phyloP scores from a whole-genome alignment of 139 green algal species.

The Chlorella sp. region DNA sequence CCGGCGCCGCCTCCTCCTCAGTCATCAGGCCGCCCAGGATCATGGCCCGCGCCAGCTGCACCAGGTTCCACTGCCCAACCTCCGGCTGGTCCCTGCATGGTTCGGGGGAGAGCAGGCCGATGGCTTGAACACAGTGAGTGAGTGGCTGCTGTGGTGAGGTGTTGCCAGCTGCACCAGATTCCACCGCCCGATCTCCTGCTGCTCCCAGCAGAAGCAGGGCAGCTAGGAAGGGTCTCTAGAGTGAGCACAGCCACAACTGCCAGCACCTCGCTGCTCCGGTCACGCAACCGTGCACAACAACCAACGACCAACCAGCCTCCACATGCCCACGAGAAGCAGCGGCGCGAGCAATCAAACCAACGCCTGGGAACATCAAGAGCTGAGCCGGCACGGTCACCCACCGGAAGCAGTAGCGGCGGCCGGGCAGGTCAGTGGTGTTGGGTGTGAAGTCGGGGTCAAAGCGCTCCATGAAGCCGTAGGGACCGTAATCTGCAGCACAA shows the following conservation, averaged over 20 bases:
- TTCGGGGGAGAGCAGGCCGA: background rate
- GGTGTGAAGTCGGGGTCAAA: constrained; percentile 96
- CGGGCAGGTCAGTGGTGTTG: constrained; percentile 90
- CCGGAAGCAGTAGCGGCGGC: constrained; percentile 55
- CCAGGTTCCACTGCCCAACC: constrained; percentile 75
- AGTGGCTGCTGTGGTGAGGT: no score
- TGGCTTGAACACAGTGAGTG: no score
- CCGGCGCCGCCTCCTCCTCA: constrained; percentile 65
- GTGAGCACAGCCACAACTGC: background rate
- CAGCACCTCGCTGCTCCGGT: no score
- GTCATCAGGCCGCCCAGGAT: constrained; percentile 46
- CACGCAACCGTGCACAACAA: no score
- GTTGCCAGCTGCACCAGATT: constrained; percentile 38
- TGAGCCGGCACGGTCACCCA: no score
- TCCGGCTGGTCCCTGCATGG: constrained; percentile 66
- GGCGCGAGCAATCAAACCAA: no score
- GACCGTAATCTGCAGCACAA: constrained; percentile 51
- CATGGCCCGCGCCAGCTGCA: constrained; percentile 79
- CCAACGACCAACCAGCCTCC: no score
- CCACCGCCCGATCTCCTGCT: constrained; percentile 53
- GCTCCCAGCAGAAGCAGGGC: background rate
- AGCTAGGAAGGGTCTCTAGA: background rate
- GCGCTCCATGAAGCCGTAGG: constrained; percentile 85
- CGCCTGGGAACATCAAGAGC: no score
- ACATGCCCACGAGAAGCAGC: no score